These are phyloP conservation scores for Taxillus chinensis DNA, from an alignment of 164 flowering plant species.

Conservation along the genomic window DNA sequence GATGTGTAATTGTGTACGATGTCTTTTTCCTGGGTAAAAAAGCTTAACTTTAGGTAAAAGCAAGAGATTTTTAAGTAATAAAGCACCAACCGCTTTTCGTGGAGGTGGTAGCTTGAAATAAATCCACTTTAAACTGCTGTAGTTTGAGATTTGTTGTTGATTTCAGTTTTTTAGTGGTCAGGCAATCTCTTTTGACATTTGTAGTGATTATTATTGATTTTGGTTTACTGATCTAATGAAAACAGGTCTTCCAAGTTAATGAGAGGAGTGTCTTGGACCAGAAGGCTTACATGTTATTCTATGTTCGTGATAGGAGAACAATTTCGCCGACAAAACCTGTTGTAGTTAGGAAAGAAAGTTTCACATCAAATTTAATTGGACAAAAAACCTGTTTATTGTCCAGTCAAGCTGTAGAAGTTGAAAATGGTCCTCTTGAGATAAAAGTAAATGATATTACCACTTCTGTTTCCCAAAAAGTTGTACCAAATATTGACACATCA, in stretches of 20 bases:
- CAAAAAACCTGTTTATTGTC: slow-evolving; percentile 12
- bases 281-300: slow-evolving; percentile 96
- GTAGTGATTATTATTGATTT: neutral
- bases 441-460: slow-evolving; percentile 7
- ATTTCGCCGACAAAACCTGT: slow-evolving; percentile 30
- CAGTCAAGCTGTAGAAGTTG: slow-evolving; percentile 14
- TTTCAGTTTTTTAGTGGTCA: no score
- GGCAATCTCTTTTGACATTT: no score
- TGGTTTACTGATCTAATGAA: neutral
- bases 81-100: no score
- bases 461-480: slow-evolving; percentile 13
- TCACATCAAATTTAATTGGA: slow-evolving; percentile 15
- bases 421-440: slow-evolving; percentile 19
- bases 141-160: no score
- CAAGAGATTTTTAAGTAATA: no score
- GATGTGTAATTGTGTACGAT: no score
- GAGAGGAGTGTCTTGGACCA: slow-evolving; percentile 70
- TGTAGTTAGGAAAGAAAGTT: slow-evolving; percentile 28
- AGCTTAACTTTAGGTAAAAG: no score
- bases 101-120: no score
- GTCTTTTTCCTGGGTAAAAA: no score
- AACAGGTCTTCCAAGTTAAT: slow-evolving; percentile 70
- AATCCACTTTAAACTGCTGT: no score
- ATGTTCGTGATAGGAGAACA: slow-evolving; percentile 59
- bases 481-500: slow-evolving; percentile 4